phyloP scores from a whole-genome alignment of 495 filamentous ascomycete species.

The Aspergillus cristatus region DNA sequence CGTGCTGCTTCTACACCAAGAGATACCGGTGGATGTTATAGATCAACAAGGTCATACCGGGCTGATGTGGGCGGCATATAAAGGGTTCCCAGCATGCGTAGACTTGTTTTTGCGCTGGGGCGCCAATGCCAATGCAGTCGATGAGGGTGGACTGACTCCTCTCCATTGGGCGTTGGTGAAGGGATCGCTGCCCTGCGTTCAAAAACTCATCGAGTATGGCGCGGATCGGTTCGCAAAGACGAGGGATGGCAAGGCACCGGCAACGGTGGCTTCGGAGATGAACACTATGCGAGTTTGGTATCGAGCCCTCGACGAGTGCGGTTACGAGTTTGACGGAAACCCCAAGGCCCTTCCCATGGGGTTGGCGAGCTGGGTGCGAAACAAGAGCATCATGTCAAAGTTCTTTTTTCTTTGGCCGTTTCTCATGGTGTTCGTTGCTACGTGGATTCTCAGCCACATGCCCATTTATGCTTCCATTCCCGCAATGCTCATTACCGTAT shows the following conservation, averaged over 20 bases:
- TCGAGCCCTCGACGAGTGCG: conserved; percentile 72
- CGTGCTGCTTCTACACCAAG: conserved; percentile 80
- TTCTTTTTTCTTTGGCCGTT: conserved; percentile 92
- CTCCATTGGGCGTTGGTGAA: conserved; percentile 96
- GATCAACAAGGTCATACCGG: conserved; percentile 86
- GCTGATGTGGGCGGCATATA: conserved; percentile 98
- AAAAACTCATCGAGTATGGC: conserved; percentile 90
- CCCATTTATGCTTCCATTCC: conserved; percentile 69
- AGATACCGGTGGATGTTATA: conserved; percentile 82
- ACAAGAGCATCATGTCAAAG: conserved; percentile 69
- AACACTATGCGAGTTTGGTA: conserved; percentile 77
- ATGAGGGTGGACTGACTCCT: conserved; percentile 86
- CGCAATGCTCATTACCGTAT: conserved; percentile 52
- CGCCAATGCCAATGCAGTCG: conserved; percentile 79
- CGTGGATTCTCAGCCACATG: conserved; percentile 65
- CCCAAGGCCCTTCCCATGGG: conserved; percentile 47
- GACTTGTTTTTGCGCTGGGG: conserved; percentile 94
- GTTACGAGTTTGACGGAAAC: conserved; percentile 72
- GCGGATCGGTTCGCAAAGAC: conserved; percentile 85
- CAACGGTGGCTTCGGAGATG: conserved; percentile 78
- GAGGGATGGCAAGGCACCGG: conserved; percentile 77
- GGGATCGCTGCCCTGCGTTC: conserved; percentile 73
- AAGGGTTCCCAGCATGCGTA: conserved; percentile 83
- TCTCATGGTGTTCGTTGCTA: conserved; percentile 54
- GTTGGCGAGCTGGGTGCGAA: conserved; percentile 49